A percentile compares a stretch with the other conserved stretches of the same genome.
phyloP scores from a whole-genome alignment of 805 yeast species.

The Kazachstania psychrophila region DNA sequence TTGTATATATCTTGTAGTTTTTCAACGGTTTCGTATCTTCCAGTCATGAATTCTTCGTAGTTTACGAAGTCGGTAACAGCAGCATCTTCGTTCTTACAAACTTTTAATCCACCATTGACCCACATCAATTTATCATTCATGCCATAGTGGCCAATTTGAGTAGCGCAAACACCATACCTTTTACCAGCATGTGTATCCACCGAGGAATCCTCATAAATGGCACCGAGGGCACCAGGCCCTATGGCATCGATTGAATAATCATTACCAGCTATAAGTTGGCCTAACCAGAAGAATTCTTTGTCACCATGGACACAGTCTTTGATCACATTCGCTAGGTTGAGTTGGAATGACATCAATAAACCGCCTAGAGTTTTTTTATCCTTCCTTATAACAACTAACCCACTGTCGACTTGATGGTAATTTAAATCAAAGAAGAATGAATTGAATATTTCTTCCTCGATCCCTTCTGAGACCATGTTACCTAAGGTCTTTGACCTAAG shows the following conservation, averaged over 20 bases:
- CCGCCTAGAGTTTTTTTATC: constrained; percentile 11
- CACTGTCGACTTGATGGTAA: constrained; percentile 24
- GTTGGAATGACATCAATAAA: constrained; percentile 14
- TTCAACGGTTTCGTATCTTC: constrained; percentile 10
- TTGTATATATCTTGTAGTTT: constrained; percentile 9
- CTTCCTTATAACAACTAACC: constrained; percentile 17
- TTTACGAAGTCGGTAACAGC: constrained; percentile 27
- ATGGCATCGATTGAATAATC: constrained; percentile 29
- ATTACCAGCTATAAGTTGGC: constrained; percentile 35
- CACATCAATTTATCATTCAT: constrained; percentile 8
- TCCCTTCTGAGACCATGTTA: neutral
- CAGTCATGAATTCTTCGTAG: constrained; percentile 11
- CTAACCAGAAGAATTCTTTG: constrained; percentile 67
- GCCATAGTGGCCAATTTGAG: constrained; percentile 21
- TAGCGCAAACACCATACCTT: constrained; percentile 14
- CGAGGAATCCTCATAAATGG: constrained; percentile 21
- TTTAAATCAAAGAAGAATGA: constrained; percentile 10
- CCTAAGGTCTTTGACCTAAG: neutral
- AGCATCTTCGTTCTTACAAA: constrained; percentile 37
- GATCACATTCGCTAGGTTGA: constrained; percentile 29
- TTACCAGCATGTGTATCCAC: constrained; percentile 14
- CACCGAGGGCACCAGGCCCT: constrained; percentile 30
- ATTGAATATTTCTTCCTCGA: constrained; percentile 10
- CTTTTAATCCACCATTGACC: constrained; percentile 30
- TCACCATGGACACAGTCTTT: constrained; percentile 52